These are phyloP conservation scores for Cryptococcus wingfieldii DNA, from an alignment of 1,284 basidiomycete genomes.

Conservation along the genomic window DNA sequence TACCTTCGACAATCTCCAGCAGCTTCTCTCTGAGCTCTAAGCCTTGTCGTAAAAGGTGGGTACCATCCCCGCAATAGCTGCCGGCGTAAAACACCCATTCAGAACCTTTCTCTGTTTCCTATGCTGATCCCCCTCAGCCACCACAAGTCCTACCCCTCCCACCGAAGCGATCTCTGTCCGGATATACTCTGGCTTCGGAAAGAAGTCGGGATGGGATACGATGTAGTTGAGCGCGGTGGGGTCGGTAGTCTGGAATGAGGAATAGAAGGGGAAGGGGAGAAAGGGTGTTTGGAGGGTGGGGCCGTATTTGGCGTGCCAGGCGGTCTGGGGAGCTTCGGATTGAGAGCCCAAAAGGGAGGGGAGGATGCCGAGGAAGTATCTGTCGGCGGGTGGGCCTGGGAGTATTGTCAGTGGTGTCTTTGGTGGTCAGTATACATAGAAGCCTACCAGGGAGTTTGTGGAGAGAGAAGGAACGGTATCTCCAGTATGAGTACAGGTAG, in stretches of 20 bases:
- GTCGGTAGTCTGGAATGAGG: constrained; percentile 57
- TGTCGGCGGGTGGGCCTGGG: constrained; percentile 13
- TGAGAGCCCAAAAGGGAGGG: constrained; percentile 11
- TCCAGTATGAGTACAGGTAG: no score
- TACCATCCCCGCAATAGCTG: constrained; percentile 23
- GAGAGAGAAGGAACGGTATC: constrained; percentile 2
- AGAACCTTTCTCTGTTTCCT: constrained; percentile 52
- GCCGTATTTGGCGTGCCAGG: constrained; percentile 24
- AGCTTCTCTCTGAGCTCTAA: constrained; percentile 51
- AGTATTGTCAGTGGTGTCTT: background rate
- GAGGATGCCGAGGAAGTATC: constrained; percentile 20
- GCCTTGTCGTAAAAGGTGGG: constrained; percentile 64
- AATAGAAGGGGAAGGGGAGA: constrained; percentile 33
- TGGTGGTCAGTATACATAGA: background rate
- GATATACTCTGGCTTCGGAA: constrained; percentile 63
- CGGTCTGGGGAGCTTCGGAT: constrained; percentile 12
- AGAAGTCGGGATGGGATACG: constrained; percentile 58
- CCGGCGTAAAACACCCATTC: constrained; percentile 45
- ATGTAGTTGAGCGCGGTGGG: constrained; percentile 60
- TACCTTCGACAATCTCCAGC: constrained; percentile 13
- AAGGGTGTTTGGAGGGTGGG: constrained; percentile 18
- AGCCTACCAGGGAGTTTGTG: constrained; percentile 24
- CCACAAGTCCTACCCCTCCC: constrained; percentile 41
- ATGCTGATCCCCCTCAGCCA: constrained; percentile 52
- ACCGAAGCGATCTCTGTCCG: constrained; percentile 54